Percentiles rank a stretch among this genome's conserved stretches.
Evolutionary conservation across 805 yeast genomes (phyloP).

Genomic region (Komagataella populi): DNA sequence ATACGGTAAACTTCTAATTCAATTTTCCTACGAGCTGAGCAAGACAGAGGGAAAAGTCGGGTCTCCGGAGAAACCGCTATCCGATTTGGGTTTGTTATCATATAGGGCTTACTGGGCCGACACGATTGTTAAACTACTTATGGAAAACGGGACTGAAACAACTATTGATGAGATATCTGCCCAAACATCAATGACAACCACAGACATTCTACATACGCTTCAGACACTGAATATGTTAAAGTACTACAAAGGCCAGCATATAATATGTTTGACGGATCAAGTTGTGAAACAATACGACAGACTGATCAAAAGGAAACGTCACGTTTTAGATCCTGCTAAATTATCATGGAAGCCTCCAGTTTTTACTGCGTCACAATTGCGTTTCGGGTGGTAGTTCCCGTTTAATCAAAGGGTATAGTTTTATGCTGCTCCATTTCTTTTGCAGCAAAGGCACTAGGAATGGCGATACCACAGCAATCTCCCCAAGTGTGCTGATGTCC

Average conservation of each 20-base stretch:
- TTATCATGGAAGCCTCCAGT: constrained; percentile 92
- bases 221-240: constrained; percentile 82
- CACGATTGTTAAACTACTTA: constrained; percentile 59
- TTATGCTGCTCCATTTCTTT: constrained; percentile 34
- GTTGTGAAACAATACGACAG: constrained; percentile 66
- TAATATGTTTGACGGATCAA: constrained; percentile 75
- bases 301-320: constrained; percentile 47
- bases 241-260: constrained; percentile 92
- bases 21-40: constrained; percentile 84
- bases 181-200: constrained; percentile 87
- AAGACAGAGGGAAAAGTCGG: constrained; percentile 84
- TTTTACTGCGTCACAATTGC: constrained; percentile 86
- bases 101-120: constrained; percentile 97
- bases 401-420: constrained; percentile 50
- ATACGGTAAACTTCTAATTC: constrained; percentile 81
- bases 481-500: constrained; percentile 59
- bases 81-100: constrained; percentile 85
- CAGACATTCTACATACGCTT: constrained; percentile 87
- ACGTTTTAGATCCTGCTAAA: constrained; percentile 57
- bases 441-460: constrained; percentile 95
- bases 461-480: constrained; percentile 93
- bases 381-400: constrained; percentile 75
- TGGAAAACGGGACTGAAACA: constrained; percentile 43
- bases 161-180: constrained; percentile 80
- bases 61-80: constrained; percentile 93